Conservation (phyloP, 2,329 filamentous ascomycete genomes). For the Xylaria arbuscula region DNA sequence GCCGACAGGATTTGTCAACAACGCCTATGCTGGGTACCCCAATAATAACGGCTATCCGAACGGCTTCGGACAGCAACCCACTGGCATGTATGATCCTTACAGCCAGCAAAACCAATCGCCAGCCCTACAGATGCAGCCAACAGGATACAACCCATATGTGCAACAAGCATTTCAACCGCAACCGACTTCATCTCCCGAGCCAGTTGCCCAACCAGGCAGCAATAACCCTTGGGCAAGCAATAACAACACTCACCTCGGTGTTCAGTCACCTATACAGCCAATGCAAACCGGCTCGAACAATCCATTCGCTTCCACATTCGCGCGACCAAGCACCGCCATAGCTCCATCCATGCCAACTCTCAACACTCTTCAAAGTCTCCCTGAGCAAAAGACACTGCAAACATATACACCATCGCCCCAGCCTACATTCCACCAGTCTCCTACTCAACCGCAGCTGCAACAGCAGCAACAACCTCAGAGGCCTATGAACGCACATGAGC, state of each 20-base stretch:
- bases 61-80: constrained; percentile 74
- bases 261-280: constrained; percentile 75
- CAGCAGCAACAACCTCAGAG: constrained; percentile 63
- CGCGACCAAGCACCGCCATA: constrained; percentile 68
- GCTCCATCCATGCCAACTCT: constrained; percentile 74
- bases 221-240: constrained; percentile 93
- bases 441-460: constrained; percentile 47
- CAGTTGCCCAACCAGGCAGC: constrained; percentile 78
- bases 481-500: constrained; percentile 71
- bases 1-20: constrained; percentile 78
- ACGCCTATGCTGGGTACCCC: constrained; percentile 65
- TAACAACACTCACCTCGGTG: constrained; percentile 59
- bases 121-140: constrained; percentile 62
- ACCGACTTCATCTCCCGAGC: constrained; percentile 63
- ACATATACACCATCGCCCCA: constrained; percentile 56
- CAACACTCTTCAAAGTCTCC: constrained; percentile 67
- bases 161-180: constrained; percentile 60
- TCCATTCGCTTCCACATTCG: constrained; percentile 82
- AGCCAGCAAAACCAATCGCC: constrained; percentile 58
- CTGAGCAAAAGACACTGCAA: constrained; percentile 84
- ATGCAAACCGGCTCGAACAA: constrained; percentile 97
- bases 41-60: constrained; percentile 71
- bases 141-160: constrained; percentile 66
- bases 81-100: constrained; percentile 77
- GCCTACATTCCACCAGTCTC: constrained; percentile 59